These are phyloP conservation scores for Dillenia turbinata DNA, from an alignment of 164 flowering plant genomes.

Conservation along the genomic window DNA sequence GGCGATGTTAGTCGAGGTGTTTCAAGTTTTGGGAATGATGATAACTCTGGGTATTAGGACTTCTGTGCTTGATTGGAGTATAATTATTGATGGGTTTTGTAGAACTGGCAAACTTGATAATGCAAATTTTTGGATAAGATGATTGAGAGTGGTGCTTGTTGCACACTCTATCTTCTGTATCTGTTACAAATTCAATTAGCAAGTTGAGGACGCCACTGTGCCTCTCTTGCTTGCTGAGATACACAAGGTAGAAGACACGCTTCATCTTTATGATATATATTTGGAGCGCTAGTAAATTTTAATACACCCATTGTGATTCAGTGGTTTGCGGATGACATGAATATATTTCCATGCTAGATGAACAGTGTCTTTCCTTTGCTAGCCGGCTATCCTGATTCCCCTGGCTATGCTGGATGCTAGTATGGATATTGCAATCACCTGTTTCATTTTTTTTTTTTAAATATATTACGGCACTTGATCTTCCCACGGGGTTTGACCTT, in stretches of 20 bases:
- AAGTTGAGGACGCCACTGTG: constrained; percentile 77
- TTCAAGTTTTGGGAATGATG: constrained; percentile 49
- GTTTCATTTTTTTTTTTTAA: too few species aligned
- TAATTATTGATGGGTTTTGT: constrained; percentile 51
- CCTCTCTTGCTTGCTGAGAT: constrained; percentile 90
- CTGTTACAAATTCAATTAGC: constrained; percentile 86
- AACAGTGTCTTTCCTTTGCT: too few species aligned
- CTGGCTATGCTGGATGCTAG: too few species aligned
- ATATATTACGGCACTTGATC: too few species aligned
- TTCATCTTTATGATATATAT: too few species aligned
- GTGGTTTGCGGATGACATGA: too few species aligned
- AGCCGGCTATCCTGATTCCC: too few species aligned
- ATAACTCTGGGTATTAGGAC: constrained; percentile 30
- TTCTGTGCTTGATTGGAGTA: constrained; percentile 47
- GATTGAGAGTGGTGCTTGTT: constrained; percentile 40
- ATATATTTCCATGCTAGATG: too few species aligned
- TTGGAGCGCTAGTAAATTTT: too few species aligned
- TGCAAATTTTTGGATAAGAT: constrained; percentile 47
- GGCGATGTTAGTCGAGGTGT: constrained; percentile 34
- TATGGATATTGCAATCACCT: too few species aligned
- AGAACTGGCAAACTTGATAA: constrained; percentile 23
- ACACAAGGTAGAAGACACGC: constrained; percentile 56
- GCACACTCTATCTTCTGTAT: constrained; percentile 79
- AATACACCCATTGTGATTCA: too few species aligned
- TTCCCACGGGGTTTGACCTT: too few species aligned